Base-by-base conservation (phyloP, 139 green algal genomes). In the Spirogloea muscicola region DNA sequence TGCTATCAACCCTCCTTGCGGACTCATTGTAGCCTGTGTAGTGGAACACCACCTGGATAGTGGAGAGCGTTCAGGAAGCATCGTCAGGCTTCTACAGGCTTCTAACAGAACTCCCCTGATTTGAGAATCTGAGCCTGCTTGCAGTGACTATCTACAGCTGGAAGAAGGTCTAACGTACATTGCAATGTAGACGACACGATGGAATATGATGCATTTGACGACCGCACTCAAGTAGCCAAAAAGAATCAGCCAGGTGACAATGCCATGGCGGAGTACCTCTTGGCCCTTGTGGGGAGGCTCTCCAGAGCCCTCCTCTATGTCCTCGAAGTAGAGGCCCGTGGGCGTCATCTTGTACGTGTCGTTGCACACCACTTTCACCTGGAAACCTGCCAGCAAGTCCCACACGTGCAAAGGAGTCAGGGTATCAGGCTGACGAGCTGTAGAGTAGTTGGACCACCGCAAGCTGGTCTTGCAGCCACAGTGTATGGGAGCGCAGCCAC, bases 11-110 rank as follows among this genome's bases (percentile, higher is more conserved):
- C 13, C 86, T 55, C 9, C 77, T 52, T 2, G 89, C 94, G 0
- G 79, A 88, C 81, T 99, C 95, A 77, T 99, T 99, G 86, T 97
- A 99, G 1, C 88, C 95, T 0, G 86, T 94, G 86, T 99, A 99
- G 68, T 97, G 72, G 79, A 98, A 98, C 3, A 88, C 72, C 18
- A 91, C 82, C 60, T 79, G 31, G 2, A 25, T n/a, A 37, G 1
- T 16, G 2, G 55, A 51, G 43, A 51, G 43, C 10, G 43, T 51
- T n/a, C n/a, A 52, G 51, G 13, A 61, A 34, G 33, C 16, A 34
- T 61, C 18, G 21, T 34, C 9, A 34, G 18, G 33, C 51, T 61
- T 34, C 51, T 34, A 61, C 13, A 27, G 6, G 10, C 51, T 61
- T 34, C 51, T 61, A 27, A 6, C 18, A 52, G 16, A 25, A 52